Evolutionary conservation across 441 rosid genomes (phyloP).

Genomic region (Pelargonium fulgidum): DNA sequence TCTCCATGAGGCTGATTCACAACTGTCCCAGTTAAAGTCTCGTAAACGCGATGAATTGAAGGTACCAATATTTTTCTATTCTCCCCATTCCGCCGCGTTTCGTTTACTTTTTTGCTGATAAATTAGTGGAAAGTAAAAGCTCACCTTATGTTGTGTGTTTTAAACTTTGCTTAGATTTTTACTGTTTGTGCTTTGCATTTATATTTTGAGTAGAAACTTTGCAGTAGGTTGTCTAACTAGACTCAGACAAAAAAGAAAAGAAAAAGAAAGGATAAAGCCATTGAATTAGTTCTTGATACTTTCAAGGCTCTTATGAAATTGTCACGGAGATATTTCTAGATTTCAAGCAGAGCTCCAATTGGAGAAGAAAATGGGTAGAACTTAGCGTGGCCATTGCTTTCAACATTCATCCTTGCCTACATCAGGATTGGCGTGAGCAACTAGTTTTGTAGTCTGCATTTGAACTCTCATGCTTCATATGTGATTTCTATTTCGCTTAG

Average conservation of each 20-base stretch:
- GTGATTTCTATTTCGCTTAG: too few species aligned
- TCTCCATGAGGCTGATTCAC: constrained; percentile 92
- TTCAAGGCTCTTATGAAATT: background rate
- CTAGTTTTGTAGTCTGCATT: background rate
- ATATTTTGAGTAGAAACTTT: background rate
- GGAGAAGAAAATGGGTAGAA: background rate
- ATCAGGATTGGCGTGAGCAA: background rate
- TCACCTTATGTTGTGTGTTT: background rate
- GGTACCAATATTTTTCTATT: constrained; percentile 36
- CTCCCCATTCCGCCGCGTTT: background rate
- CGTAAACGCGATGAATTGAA: constrained; percentile 94
- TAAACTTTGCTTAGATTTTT: background rate
- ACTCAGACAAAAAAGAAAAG: background rate
- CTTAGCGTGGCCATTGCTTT: background rate
- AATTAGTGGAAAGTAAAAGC: background rate
- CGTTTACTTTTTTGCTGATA: background rate
- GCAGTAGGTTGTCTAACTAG: background rate
- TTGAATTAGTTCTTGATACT: background rate
- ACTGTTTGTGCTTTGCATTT: background rate
- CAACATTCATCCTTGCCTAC: background rate
- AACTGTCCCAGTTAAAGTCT: constrained; percentile 72
- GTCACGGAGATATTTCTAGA: background rate
- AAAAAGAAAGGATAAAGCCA: background rate
- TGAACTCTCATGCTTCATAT: too few species aligned
- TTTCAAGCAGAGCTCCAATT: background rate